Evolutionary conservation across 441 rosid genomes (phyloP).

Genomic region (Rhodomyrtus psidioides): DNA sequence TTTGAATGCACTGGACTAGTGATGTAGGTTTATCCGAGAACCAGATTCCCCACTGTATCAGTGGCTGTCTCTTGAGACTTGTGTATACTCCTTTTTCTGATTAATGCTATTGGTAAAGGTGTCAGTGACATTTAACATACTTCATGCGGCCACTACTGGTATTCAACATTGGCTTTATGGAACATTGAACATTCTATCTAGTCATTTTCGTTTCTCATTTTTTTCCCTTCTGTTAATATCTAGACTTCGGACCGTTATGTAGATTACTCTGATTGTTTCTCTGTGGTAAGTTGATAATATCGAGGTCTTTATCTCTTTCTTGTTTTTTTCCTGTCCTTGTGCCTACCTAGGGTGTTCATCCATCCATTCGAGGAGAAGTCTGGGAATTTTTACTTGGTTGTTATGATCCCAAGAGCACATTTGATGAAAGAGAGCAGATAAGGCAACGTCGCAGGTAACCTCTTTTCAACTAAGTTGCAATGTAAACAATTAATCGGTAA

Average conservation of each 20-base stretch:
- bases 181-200: not conserved
- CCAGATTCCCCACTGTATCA: not conserved
- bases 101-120: not conserved
- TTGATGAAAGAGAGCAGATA: slow-evolving; percentile 4
- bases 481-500: not conserved
- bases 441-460: slow-evolving; percentile 3
- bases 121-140: not conserved
- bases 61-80: not conserved
- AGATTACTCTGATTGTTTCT: not conserved
- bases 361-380: slow-evolving; percentile 95
- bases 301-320: not conserved
- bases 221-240: not conserved
- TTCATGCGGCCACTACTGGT: not conserved
- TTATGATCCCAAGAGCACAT: slow-evolving; percentile 20
- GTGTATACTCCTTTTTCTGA: not conserved
- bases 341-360: slow-evolving; percentile 70
- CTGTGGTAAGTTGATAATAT: not conserved
- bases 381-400: slow-evolving; percentile 96
- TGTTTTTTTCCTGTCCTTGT: not conserved
- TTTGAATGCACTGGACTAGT: not conserved
- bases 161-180: not conserved
- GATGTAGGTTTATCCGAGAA: not conserved
- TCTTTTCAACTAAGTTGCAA: not conserved
- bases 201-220: not conserved
- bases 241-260: not conserved